Evolutionary conservation across 768 basidiomycete species (phyloP), one percentile per base, ranked within the genome.

Genomic region (Daedaleopsis sinensis): DNA sequence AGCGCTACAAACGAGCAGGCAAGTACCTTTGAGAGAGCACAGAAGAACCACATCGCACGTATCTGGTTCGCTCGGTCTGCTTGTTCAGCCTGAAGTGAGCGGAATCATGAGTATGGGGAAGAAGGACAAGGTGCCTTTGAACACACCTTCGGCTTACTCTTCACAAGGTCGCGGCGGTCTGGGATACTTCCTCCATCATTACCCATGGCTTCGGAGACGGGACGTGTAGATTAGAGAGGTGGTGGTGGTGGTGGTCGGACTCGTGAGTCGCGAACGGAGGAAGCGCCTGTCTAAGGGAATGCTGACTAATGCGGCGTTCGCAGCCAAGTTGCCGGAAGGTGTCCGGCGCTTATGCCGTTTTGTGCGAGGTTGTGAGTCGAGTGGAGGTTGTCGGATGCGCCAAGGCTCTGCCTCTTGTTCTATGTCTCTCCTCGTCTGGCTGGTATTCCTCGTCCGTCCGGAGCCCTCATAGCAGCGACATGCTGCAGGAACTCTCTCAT

Each of bases 41-140:
- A 99, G 72, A 92, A 94, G 62, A 91, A 85, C 94, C 93, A 98
- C 50, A 84, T 80, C 2, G 94, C 95, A 37, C 90, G 84, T 13
- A 88, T 86, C 69, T 96, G 90, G 68, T 94, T 94, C 1, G 93
- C 89, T 74, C 87, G 93, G 81, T 98, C 96, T 0, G 92, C 92
- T 68, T 92, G 86, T 73, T 94, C 93, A 19, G 89, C 88, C 81
- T 90, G 72, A 36, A 36, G 38, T 11, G 49, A 21, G 21, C 39
- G 47, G 61, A 19, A 62, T 12, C 18, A 13, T 39, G 49, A 44
- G 5, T 46, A 15, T 1, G 18, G 19, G 38, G 61, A 23, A 37
- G 18, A 38, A 21, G 37, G 35, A 24, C 1, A 44, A 18, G 12
- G 6, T 8, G 21, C 1, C 15, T 13, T 32, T 5, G 36, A 10